A percentile compares a stretch with the other conserved stretches of the same genome.
Conservation (phyloP, 495 filamentous ascomycete species). For the Bryoglossum gracile region DNA sequence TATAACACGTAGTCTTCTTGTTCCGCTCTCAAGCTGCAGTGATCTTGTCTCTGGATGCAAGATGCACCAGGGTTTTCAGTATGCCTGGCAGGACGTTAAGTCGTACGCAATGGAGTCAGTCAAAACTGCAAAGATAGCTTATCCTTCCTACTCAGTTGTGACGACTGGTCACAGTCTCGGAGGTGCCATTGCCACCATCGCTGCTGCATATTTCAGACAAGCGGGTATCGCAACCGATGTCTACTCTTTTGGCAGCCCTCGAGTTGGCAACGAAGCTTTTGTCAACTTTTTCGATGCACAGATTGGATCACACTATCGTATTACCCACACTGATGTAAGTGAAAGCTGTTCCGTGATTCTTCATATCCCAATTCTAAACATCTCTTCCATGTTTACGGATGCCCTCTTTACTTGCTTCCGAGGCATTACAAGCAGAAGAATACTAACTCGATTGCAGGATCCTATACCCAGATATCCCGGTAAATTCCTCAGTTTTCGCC, state of each 20-base stretch:
- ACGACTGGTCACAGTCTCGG: slow-evolving; percentile 56
- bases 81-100: slow-evolving; percentile 42
- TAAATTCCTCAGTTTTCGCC: slow-evolving; percentile 38
- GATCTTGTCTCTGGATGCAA: slow-evolving; percentile 43
- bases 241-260: slow-evolving; percentile 56
- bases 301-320: slow-evolving; percentile 46
- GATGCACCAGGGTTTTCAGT: slow-evolving; percentile 48
- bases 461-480: slow-evolving; percentile 52
- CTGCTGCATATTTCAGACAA: slow-evolving; percentile 47
- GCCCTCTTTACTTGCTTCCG: no score
- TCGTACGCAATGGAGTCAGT: slow-evolving; percentile 37
- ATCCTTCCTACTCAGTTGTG: slow-evolving; percentile 43
- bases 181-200: slow-evolving; percentile 52
- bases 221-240: slow-evolving; percentile 25
- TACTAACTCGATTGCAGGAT: no score
- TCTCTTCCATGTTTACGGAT: no score
- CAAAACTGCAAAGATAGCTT: slow-evolving; percentile 24
- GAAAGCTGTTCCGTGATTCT: no score
- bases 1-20: slow-evolving; percentile 40
- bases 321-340: slow-evolving; percentile 55
- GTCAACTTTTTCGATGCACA: slow-evolving; percentile 45
- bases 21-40: slow-evolving; percentile 32
- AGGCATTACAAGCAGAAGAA: no score
- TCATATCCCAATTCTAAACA: no score
- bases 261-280: slow-evolving; percentile 45